Evolutionary conservation across 2,329 filamentous ascomycete genomes (phyloP).

Genomic region (Harringtonia aguacate): DNA sequence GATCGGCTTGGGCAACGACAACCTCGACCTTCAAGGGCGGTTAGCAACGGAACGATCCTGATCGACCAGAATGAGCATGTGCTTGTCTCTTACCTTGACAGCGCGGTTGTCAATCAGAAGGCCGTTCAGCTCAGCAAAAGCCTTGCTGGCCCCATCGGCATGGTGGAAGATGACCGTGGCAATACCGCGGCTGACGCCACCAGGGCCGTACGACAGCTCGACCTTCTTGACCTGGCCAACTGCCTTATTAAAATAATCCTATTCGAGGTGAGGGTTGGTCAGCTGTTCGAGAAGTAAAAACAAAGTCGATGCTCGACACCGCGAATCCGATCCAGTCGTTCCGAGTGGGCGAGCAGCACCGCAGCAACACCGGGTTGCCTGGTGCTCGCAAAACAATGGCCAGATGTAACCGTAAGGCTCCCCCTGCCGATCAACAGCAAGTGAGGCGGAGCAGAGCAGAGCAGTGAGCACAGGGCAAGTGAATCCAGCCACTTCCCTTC

Average conservation of each 20-base stretch:
- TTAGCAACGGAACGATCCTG: not conserved
- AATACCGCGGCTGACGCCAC: conserved; percentile 82
- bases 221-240: conserved; percentile 87
- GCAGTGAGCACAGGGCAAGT: conserved; percentile 20
- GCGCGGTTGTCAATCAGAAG: conserved; percentile 81
- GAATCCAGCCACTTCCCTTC: not conserved
- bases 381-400: not conserved
- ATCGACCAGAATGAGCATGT: not conserved
- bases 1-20: conserved; percentile 65
- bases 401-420: not conserved
- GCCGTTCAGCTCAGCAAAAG: conserved; percentile 74
- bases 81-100: conserved; percentile 63
- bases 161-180: conserved; percentile 82
- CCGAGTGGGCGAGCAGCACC: not conserved
- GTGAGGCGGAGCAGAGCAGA: conserved; percentile 22
- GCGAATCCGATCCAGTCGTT: conserved; percentile 11
- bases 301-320: conserved; percentile 22
- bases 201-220: conserved; percentile 84
- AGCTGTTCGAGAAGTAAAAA: conserved; percentile 44
- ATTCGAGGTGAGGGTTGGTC: conserved; percentile 55
- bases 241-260: conserved; percentile 92
- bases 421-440: not conserved
- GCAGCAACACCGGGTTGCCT: not conserved
- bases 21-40: conserved; percentile 63
- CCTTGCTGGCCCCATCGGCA: conserved; percentile 71